Percentiles rank a stretch among this genome's conserved stretches.
phyloP scores from a whole-genome alignment of 495 filamentous ascomycete genomes.

The Lasiosphaeria miniovina region DNA sequence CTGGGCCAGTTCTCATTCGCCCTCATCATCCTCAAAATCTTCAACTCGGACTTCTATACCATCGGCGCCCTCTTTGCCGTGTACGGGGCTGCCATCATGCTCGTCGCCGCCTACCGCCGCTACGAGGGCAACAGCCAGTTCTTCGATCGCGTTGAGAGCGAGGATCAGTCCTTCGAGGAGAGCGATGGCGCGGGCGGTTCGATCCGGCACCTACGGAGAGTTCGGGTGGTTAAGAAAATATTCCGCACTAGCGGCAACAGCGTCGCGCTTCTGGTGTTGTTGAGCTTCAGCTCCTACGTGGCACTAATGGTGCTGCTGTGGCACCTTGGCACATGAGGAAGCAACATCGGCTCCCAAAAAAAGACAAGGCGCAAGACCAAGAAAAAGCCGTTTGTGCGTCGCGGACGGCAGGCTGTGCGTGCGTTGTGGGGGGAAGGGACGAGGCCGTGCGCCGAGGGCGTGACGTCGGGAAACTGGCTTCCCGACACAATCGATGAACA shows the following conservation, averaged over 20 bases:
- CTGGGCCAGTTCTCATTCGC: conserved; percentile 93
- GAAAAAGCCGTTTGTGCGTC: background rate
- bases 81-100: conserved; percentile 80
- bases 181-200: conserved; percentile 19
- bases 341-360: background rate
- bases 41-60: conserved; percentile 90
- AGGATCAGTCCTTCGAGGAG: conserved; percentile 22
- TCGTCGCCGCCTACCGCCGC: conserved; percentile 75
- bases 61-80: conserved; percentile 90
- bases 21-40: conserved; percentile 92
- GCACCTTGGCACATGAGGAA: conserved; percentile 40
- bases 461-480: background rate
- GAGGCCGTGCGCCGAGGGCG: background rate
- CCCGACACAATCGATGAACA: background rate
- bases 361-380: conserved; percentile 2
- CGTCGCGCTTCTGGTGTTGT: conserved; percentile 74
- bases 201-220: conserved; percentile 3
- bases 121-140: conserved; percentile 92
- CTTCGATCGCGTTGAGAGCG: conserved; percentile 65
- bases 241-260: conserved; percentile 87
- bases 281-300: conserved; percentile 80
- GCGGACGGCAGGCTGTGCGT: background rate
- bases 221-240: conserved; percentile 54
- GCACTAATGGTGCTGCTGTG: conserved; percentile 74
- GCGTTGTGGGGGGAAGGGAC: background rate